Conservation (phyloP, 371 early-diverging fungal species). For the Ordospora pajunii region DNA sequence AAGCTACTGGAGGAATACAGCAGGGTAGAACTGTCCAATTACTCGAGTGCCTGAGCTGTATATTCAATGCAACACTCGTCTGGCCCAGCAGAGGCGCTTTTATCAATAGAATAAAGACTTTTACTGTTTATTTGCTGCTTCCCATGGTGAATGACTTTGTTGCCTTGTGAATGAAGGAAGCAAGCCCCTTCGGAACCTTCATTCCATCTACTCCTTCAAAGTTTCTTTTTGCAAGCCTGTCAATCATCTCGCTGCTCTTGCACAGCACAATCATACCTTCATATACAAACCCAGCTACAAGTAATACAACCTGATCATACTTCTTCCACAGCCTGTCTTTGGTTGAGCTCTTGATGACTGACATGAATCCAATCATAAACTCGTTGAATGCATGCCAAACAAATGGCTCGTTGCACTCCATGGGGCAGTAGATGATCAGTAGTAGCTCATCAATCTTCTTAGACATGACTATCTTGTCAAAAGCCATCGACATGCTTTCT, state of each 20-base stretch:
- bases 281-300: conserved; percentile 56
- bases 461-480: conserved; percentile 47
- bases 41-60: not conserved
- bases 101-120: too few species aligned
- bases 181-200: conserved; percentile 57
- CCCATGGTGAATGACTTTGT: conserved; percentile 23
- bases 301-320: conserved; percentile 55
- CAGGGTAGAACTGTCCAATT: conserved; percentile 1
- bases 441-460: conserved; percentile 47
- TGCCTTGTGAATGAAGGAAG: conserved; percentile 57
- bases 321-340: conserved; percentile 48
- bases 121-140: not conserved
- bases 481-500: conserved; percentile 10
- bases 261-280: conserved; percentile 53
- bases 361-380: conserved; percentile 39
- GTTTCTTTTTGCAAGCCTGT: conserved; percentile 45
- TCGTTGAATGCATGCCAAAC: conserved; percentile 51
- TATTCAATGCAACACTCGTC: not conserved
- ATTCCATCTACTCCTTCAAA: conserved; percentile 59
- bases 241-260: conserved; percentile 39
- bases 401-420: conserved; percentile 56
- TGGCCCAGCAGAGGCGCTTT: not conserved
- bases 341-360: conserved; percentile 46
- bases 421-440: conserved; percentile 42
- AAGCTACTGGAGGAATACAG: conserved; percentile 54